Conservation (phyloP, 345 rosid species). For the Geranium rotundifolium region DNA sequence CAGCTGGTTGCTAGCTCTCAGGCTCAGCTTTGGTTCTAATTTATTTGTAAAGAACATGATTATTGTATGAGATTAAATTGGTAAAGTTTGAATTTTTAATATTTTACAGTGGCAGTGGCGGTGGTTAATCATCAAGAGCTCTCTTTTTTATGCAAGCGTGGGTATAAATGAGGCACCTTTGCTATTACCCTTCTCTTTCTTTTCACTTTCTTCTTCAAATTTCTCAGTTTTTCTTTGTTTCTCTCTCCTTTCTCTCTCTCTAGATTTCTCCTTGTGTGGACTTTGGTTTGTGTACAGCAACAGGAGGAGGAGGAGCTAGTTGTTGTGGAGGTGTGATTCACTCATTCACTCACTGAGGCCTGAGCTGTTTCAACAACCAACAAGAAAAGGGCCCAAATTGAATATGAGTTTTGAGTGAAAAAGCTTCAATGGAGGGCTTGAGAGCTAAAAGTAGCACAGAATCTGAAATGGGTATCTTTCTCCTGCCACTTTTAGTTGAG, state of each 20-base stretch:
- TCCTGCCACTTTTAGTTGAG: not conserved
- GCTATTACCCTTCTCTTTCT: not conserved
- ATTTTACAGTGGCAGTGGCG: conserved; percentile 24
- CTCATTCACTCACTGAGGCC: not conserved
- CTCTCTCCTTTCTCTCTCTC: not conserved
- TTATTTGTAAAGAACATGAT: too few relatives aligned
- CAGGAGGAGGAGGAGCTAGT: not conserved
- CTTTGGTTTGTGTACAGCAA: not conserved
- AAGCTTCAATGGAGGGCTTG: not conserved
- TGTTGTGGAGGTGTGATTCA: not conserved
- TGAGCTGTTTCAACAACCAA: not conserved
- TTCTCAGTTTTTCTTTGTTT: not conserved
- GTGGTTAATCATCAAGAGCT: conserved; percentile 35
- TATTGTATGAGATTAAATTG: too few relatives aligned
- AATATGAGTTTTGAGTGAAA: not conserved
- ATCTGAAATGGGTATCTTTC: conserved; percentile 75
- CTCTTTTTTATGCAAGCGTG: conserved; percentile 34
- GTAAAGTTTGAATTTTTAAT: not conserved
- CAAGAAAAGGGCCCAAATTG: conserved; percentile 2
- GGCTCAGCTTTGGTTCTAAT: too few relatives aligned
- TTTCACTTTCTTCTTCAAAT: not conserved
- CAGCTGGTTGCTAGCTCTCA: conserved; percentile 21
- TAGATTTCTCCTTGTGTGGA: not conserved
- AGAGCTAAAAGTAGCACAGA: conserved; percentile 8
- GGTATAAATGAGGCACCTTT: conserved; percentile 13